phyloP scores from a whole-genome alignment of 1,284 basidiomycete species.

The Boletus mariae region DNA sequence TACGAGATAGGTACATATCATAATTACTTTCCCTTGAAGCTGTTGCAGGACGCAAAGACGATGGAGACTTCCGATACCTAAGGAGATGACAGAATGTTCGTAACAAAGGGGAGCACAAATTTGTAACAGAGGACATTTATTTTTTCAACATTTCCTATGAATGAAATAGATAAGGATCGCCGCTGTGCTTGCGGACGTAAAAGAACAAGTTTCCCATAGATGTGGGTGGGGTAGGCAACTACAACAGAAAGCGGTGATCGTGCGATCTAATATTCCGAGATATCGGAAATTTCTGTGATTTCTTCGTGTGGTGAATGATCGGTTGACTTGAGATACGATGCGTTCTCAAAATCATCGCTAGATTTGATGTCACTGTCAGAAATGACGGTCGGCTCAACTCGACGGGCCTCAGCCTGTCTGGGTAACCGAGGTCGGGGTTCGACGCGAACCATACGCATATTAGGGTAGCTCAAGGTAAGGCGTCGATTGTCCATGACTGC shows the following conservation, averaged over 20 bases:
- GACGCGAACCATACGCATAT: conserved; percentile 52
- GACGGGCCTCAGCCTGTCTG: conserved; percentile 29
- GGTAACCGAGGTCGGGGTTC: conserved; percentile 33
- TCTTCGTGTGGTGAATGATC: conserved; percentile 28
- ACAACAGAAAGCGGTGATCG: conserved; percentile 6
- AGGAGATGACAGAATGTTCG: background rate
- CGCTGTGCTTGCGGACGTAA: conserved; percentile 10
- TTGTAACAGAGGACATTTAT: conserved; percentile 6
- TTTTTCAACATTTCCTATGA: conserved; percentile 5
- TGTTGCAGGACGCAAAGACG: background rate
- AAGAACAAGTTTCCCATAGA: conserved; percentile 12
- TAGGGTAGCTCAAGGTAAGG: conserved; percentile 63
- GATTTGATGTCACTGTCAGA: conserved; percentile 31
- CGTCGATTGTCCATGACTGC: conserved; percentile 57
- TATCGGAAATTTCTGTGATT: conserved; percentile 27
- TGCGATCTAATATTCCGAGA: conserved; percentile 31
- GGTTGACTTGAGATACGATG: conserved; percentile 25
- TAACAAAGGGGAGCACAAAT: conserved; percentile 2
- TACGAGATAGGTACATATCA: background rate
- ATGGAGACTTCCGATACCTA: background rate
- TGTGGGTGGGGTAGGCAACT: background rate
- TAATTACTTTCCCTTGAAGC: background rate
- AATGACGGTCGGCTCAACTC: conserved; percentile 31
- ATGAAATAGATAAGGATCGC: conserved; percentile 25
- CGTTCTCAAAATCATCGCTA: conserved; percentile 29